A percentile compares a stretch with the other conserved stretches of the same genome.
Conservation (phyloP, 495 filamentous ascomycete species). For the Ascobolus immersus region DNA sequence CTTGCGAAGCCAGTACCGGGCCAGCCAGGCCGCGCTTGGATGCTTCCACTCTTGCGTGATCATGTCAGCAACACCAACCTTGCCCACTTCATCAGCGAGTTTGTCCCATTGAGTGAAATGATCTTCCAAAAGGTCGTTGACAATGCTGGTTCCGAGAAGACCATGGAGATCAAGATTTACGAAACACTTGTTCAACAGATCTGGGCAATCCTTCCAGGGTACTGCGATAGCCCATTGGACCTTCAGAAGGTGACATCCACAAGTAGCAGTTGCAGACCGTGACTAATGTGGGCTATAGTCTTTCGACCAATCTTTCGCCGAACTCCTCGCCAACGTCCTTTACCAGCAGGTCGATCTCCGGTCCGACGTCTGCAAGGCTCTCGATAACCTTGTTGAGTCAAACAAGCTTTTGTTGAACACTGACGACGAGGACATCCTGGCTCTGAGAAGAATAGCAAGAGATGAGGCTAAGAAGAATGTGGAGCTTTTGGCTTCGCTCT, state of each 20-base stretch:
- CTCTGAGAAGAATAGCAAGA: slow-evolving; percentile 49
- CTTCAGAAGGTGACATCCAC: slow-evolving; percentile 24
- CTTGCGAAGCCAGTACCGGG: slow-evolving; percentile 46
- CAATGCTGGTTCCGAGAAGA: slow-evolving; percentile 52
- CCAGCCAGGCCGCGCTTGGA: slow-evolving; percentile 72
- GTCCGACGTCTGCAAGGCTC: slow-evolving; percentile 55
- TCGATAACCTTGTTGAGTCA: slow-evolving; percentile 71
- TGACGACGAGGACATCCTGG: slow-evolving; percentile 39
- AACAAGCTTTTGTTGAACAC: slow-evolving; percentile 49
- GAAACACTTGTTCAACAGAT: slow-evolving; percentile 89
- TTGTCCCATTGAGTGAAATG: slow-evolving; percentile 65
- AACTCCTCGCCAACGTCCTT: slow-evolving; percentile 67
- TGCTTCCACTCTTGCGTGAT: slow-evolving; percentile 71
- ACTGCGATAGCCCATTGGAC: slow-evolving; percentile 76
- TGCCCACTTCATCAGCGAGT: slow-evolving; percentile 54
- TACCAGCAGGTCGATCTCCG: slow-evolving; percentile 79
- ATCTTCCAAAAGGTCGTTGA: slow-evolving; percentile 77
- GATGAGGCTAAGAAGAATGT: slow-evolving; percentile 49
- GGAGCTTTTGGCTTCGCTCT: slow-evolving; percentile 45
- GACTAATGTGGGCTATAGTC: slow-evolving; percentile 10
- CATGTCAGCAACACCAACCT: slow-evolving; percentile 64
- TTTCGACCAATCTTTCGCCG: slow-evolving; percentile 76
- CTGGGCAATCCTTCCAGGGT: slow-evolving; percentile 84
- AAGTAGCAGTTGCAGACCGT: neutral
- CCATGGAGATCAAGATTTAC: slow-evolving; percentile 87